Conservation (phyloP, 192 early-diverging fungal species). For the Podila epigama region DNA sequence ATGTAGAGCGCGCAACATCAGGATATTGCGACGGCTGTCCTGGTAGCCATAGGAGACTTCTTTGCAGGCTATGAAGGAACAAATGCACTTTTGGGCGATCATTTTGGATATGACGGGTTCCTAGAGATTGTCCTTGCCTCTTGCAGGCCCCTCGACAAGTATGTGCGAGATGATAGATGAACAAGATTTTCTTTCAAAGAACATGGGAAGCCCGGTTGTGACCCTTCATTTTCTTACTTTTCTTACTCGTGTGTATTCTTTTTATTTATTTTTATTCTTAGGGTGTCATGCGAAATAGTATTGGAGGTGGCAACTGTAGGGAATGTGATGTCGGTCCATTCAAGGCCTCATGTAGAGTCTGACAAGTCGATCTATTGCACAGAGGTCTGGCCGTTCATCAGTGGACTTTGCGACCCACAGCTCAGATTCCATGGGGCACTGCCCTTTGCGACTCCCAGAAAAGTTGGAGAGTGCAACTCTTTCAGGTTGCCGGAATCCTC, state of each 20-base stretch:
- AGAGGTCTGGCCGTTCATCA: constrained; percentile 51
- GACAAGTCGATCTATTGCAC: constrained; percentile 47
- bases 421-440: constrained; percentile 26
- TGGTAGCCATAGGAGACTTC: constrained; percentile 49
- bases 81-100: constrained; percentile 27
- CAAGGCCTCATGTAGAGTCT: constrained; percentile 31
- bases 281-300: constrained; percentile 47
- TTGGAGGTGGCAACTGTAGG: constrained; percentile 51
- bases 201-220: too few relatives aligned
- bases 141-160: constrained; percentile 49
- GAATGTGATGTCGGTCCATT: constrained; percentile 39
- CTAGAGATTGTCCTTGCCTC: constrained; percentile 48
- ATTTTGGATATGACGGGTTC: constrained; percentile 52
- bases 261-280: too few relatives aligned
- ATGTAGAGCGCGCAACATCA: constrained; percentile 37
- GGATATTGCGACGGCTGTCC: constrained; percentile 47
- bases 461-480: constrained; percentile 35
- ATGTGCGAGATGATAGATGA: too few relatives aligned
- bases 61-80: constrained; percentile 51
- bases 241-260: too few relatives aligned
- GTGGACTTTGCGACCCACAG: constrained; percentile 20
- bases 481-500: constrained; percentile 9
- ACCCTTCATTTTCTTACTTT: neutral
- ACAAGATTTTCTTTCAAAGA: too few relatives aligned
- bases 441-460: constrained; percentile 35